These are phyloP conservation scores for Colletotrichum sp. DNA, from an alignment of 2,329 filamentous ascomycete genomes.

Conservation along the genomic window DNA sequence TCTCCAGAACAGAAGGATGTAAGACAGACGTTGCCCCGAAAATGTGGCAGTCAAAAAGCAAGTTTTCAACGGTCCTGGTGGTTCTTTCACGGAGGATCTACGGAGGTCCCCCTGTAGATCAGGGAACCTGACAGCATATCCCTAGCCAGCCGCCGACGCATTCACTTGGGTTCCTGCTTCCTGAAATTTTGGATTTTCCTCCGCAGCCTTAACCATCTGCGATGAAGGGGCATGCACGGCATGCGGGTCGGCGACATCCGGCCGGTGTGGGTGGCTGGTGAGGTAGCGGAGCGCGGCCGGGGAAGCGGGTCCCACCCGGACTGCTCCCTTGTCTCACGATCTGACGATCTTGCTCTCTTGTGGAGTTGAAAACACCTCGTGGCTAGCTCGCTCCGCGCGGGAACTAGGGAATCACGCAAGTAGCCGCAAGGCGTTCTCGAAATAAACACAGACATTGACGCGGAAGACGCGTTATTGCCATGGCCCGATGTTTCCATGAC, in stretches of 20 bases:
- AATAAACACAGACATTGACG: not conserved
- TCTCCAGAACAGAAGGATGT: not conserved
- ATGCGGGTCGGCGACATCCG: not conserved
- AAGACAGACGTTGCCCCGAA: not conserved
- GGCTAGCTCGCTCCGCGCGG: not conserved
- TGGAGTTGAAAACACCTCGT: not conserved
- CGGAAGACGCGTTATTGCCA: not conserved
- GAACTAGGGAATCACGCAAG: not conserved
- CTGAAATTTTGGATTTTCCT: not conserved
- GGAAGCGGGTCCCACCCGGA: not conserved
- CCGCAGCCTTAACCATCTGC: no score
- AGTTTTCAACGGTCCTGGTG: not conserved
- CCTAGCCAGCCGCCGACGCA: not conserved
- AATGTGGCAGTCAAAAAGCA: not conserved
- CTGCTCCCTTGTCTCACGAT: conserved; percentile 3
- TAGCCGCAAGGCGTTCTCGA: not conserved
- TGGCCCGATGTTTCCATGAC: not conserved
- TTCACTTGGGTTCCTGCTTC: not conserved
- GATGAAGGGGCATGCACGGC: not conserved
- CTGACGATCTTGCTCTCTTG: not conserved
- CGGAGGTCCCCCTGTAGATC: not conserved
- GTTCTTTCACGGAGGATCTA: not conserved
- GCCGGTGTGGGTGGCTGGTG: not conserved
- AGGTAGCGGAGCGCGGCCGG: not conserved
- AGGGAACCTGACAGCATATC: not conserved